Base-by-base conservation (phyloP, 2,329 filamentous ascomycete species). In the Drechslerella dactyloides region DNA sequence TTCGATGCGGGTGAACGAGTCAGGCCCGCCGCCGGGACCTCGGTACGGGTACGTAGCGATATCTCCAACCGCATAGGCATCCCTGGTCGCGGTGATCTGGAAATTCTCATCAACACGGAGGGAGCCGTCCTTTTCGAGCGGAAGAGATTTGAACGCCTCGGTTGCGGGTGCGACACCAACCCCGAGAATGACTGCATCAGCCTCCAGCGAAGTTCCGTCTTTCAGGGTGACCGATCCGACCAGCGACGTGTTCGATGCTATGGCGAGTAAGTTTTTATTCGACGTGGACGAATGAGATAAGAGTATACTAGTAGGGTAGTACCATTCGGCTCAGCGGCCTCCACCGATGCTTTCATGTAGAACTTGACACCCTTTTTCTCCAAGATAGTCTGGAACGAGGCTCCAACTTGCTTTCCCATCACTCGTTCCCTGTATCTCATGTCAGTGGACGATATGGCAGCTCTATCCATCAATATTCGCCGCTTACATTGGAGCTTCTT, bases 11-110 rank as follows among this genome's bases (percentile, higher is more conserved):
- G 65, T 56, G 17, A 55, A 35, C 6, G 17, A 85, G 84, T 50
- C 84, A 84, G 73, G 90, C 15, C 89, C 84, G 24, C 91, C 89
- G 23, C 90, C 92, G 0, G 94, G 94, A 0, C 94, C 94, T 79
- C 91, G 85, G 82, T 99, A 99, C 0, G 94, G 94, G 80, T 91
- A 97, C 0, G 90, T 93, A 11, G 94, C 93, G 73, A 99, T 97
- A 79, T 99, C 94, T 58, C 76, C 76, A 73, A 99, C 87, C 13
- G 94, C 94, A 78, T 90, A 99, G 57, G 97, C 92, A 75, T 93
- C 89, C 76, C 89, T 85, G 2, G 94, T 80, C 0, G 90, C 90
- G 1, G 85, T 82, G 1, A 97, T 89, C 7, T 86, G 84, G 79
- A 94, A 97, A 58, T 86, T 84, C 77, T 92, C 89, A 78, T 97